Evolutionary conservation across 257 asterid species (phyloP), one percentile per base, ranked within the genome.

Genomic region (Henckelia pumila): DNA sequence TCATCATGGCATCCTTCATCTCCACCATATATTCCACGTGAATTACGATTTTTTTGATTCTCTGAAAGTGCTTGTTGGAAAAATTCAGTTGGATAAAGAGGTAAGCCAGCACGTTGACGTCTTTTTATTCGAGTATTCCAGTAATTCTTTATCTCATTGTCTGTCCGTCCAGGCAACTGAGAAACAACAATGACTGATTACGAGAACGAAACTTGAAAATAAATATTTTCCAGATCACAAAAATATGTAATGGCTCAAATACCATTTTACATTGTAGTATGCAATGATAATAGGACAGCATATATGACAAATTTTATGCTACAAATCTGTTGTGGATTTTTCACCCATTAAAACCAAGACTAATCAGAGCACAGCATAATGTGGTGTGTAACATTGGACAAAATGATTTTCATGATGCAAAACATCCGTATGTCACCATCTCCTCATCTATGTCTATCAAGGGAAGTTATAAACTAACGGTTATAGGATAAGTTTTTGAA

Each of bases 91-190:
- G 91, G 88, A 76, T 85, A 85, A 56, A 85, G 83, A 40, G 88
- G 91, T 69, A 82, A 77, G 62, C 91, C 91, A 3, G 88, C 86
- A 49, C 91, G 91, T 67, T 83, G 91, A 58, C 80, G 86, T 44
- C 91, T 85, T 82, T 85, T 85, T 64, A 83, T 77, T 59, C 91
- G 76, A 66, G 91, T 83, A 60, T 85, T 85, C 91, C 91, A 85
- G 44, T 79, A 85, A 79, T 85, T 85, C 75, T 85, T 85, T 75
- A 85, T 83, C 81, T 85, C 91, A 76, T 85, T 85, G 73, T 85
- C 91, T 22, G 91, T 83, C 65, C 91, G 78, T 70, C 91, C 91
- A 11, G 86, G 91, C 83, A 85, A 68, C 91, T 85, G 81, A 71
- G 73, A 80, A 19, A 56, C 19, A 33, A 66, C 13, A 32, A 8